Evolutionary conservation across 2,329 filamentous ascomycete species (phyloP).

Genomic region (Neonectria ditissima): DNA sequence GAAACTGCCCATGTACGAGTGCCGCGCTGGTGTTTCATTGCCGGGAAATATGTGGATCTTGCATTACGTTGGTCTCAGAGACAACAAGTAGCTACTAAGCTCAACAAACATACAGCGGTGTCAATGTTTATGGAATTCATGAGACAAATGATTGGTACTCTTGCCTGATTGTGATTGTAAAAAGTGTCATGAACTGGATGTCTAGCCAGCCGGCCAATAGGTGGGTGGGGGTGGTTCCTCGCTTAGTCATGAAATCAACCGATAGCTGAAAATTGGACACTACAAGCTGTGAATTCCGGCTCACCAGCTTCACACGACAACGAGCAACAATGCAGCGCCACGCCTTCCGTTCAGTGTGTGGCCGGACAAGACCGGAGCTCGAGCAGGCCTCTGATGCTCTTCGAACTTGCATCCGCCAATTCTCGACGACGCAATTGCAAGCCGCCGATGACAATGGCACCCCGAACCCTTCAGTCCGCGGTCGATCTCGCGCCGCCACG

Average conservation of each 20-base stretch:
- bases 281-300: slow-evolving; percentile 21
- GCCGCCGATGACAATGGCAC: slow-evolving; percentile 44
- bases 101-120: slow-evolving; percentile 31
- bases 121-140: slow-evolving; percentile 19
- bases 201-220: slow-evolving; percentile 27
- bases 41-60: slow-evolving; percentile 35
- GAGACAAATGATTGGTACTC: neutral
- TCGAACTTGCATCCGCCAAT: slow-evolving; percentile 50
- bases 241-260: slow-evolving; percentile 40
- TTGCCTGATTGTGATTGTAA: neutral
- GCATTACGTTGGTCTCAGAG: slow-evolving; percentile 33
- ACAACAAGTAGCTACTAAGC: slow-evolving; percentile 38
- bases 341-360: slow-evolving; percentile 53
- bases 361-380: slow-evolving; percentile 51
- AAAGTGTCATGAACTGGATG: neutral
- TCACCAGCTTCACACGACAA: slow-evolving; percentile 35
- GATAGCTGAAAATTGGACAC: slow-evolving; percentile 40
- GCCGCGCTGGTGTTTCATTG: slow-evolving; percentile 33
- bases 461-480: slow-evolving; percentile 41
- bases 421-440: slow-evolving; percentile 54
- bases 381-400: slow-evolving; percentile 48
- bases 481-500: slow-evolving; percentile 50
- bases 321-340: slow-evolving; percentile 52
- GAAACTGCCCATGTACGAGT: slow-evolving; percentile 33
- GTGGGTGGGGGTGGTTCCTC: neutral